These are phyloP conservation scores for Austropuccinia psidii DNA, from an alignment of 1,284 basidiomycete genomes.

Conservation along the genomic window DNA sequence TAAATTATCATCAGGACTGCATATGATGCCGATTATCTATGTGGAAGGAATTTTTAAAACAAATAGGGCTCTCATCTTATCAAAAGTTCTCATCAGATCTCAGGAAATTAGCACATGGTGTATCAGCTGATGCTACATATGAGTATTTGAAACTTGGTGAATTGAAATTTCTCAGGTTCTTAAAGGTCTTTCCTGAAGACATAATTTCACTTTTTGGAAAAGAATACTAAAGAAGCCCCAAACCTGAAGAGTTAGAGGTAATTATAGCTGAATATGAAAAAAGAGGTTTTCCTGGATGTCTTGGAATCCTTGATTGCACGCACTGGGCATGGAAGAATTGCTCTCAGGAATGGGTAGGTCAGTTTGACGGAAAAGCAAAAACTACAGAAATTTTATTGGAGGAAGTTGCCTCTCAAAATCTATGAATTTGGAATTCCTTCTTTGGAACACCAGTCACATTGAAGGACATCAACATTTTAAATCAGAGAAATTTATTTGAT, in stretches of 20 bases:
- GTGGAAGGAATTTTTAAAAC: not conserved
- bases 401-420: slow-evolving; percentile 1
- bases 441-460: slow-evolving; percentile 6
- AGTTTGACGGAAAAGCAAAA: slow-evolving; percentile 4
- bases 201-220: not conserved
- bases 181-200: not conserved
- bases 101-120: not conserved
- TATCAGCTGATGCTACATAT: not conserved
- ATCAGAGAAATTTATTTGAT: not conserved
- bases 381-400: not conserved
- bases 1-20: too few relatives aligned
- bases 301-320: slow-evolving; percentile 18
- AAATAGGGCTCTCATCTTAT: not conserved
- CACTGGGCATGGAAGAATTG: slow-evolving; percentile 17
- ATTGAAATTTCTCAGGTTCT: not conserved
- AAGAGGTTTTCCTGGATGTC: slow-evolving; percentile 4
- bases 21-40: too few relatives aligned
- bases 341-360: not conserved
- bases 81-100: not conserved
- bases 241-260: not conserved
- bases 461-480: slow-evolving; percentile 18
- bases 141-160: not conserved
- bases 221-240: slow-evolving; percentile 1
- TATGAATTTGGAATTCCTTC: slow-evolving; percentile 13
- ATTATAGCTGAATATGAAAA: slow-evolving; percentile 1